A percentile compares a stretch with the other conserved stretches of the same genome.
Evolutionary conservation across 345 rosid species (phyloP).

Genomic region (Hypericum androsaemum): DNA sequence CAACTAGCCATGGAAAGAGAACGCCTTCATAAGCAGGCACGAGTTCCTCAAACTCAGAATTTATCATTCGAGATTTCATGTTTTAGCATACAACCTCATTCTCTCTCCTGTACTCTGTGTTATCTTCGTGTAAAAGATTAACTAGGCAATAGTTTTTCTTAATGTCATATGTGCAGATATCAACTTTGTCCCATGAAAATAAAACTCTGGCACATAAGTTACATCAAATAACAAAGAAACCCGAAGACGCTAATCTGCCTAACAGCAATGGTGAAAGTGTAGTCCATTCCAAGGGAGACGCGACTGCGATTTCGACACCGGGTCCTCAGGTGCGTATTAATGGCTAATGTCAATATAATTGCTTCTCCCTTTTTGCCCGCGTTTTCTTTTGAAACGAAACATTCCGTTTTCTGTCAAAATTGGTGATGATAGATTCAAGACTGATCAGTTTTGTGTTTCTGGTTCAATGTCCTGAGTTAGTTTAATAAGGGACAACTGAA

Average conservation of each 20-base stretch:
- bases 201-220: constrained; percentile 42
- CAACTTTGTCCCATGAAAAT: constrained; percentile 52
- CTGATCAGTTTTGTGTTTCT: too few species aligned
- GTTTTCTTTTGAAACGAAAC: too few species aligned
- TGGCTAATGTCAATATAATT: too few species aligned
- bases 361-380: too few species aligned
- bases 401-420: too few species aligned
- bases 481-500: too few species aligned
- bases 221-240: constrained; percentile 34
- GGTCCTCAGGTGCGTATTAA: too few species aligned
- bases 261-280: constrained; percentile 11
- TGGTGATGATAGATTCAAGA: too few species aligned
- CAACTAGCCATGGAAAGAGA: constrained; percentile 75
- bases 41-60: not conserved
- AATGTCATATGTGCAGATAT: constrained; percentile 33
- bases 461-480: too few species aligned
- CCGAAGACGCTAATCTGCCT: constrained; percentile 10
- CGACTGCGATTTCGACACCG: constrained; percentile 2
- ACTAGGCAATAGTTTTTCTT: not conserved
- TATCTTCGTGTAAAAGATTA: not conserved
- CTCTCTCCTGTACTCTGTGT: not conserved
- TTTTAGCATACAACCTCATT: not conserved
- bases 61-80: too few species aligned
- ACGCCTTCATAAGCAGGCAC: constrained; percentile 79
- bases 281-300: constrained; percentile 18